These are phyloP conservation scores for Pestalotiopsis sp. DNA, from an alignment of 2,329 filamentous ascomycete genomes.

Conservation along the genomic window DNA sequence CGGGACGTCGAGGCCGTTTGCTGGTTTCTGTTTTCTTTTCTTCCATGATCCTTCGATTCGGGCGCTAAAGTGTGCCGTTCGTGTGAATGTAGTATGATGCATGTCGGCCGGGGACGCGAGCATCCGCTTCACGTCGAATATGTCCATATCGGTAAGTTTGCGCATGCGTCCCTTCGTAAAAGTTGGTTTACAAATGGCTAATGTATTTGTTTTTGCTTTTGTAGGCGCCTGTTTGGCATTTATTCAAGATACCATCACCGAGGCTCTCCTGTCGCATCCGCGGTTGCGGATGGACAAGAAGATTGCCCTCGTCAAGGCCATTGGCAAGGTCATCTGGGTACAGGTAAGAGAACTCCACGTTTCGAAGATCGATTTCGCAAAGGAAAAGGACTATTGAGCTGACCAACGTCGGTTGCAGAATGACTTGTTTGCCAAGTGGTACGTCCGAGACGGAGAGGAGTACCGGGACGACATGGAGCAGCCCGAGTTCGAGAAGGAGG, in stretches of 20 bases:
- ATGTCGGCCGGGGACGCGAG: constrained; percentile 72
- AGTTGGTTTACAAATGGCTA: too few species aligned
- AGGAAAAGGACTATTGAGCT: not conserved
- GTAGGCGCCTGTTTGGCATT: constrained; percentile 68
- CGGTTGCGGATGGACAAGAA: constrained; percentile 68
- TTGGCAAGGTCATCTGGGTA: constrained; percentile 84
- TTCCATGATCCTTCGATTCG: too few species aligned
- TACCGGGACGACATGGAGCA: constrained; percentile 48
- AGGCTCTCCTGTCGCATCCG: constrained; percentile 75
- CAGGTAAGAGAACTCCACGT: constrained; percentile 41
- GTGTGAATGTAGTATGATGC: constrained; percentile 62
- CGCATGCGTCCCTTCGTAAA: too few species aligned
- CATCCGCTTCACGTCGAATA: constrained; percentile 80
- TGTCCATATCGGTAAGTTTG: constrained; percentile 63
- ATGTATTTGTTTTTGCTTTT: not conserved
- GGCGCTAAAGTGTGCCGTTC: too few species aligned
- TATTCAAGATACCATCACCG: constrained; percentile 77
- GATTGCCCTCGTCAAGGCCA: constrained; percentile 72
- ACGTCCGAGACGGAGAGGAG: constrained; percentile 65
- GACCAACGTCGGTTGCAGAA: constrained; percentile 43
- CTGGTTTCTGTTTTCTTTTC: not conserved
- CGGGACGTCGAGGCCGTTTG: too few species aligned
- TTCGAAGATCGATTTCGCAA: too few species aligned
- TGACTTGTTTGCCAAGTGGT: constrained; percentile 84
- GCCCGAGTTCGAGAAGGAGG: constrained; percentile 60